Conservation (phyloP, 2,329 filamentous ascomycete genomes). For the Cryphonectria parasitica region DNA sequence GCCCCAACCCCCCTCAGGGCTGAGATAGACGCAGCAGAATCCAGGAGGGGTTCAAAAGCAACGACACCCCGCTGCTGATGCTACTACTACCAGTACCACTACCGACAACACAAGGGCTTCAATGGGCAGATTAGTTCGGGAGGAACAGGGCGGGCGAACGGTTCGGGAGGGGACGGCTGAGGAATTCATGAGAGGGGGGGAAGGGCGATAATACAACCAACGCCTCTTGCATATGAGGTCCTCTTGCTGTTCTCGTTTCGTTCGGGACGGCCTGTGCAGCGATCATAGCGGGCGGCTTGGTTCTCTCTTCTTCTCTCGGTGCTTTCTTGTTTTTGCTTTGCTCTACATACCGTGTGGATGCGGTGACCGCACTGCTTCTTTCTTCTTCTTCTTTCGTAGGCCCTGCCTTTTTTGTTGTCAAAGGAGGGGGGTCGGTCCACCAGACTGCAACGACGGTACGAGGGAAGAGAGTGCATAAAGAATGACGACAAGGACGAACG, state of each 20-base stretch:
- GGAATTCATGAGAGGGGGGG: background rate
- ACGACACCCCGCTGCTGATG: background rate
- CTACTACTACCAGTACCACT: background rate
- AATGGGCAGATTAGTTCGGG: background rate
- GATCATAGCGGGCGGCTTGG: conserved; percentile 6
- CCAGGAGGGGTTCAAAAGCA: background rate
- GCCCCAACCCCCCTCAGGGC: background rate
- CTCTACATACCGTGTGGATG: background rate
- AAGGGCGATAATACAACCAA: conserved; percentile 8
- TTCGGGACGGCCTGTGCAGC: conserved; percentile 9
- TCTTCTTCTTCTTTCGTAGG: background rate
- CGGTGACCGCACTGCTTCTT: background rate
- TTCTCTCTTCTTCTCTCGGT: background rate
- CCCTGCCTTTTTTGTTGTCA: background rate
- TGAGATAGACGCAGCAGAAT: background rate
- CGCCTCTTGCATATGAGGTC: conserved; percentile 13
- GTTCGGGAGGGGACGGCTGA: conserved; percentile 1
- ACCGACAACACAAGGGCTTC: background rate
- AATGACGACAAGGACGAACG: background rate
- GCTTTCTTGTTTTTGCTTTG: background rate
- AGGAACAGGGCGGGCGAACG: conserved; percentile 18
- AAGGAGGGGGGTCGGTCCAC: background rate
- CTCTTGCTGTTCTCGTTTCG: conserved; percentile 14
- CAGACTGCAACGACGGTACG: background rate
- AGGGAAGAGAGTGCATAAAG: background rate